These are phyloP conservation scores for Murraya koenigii DNA, from an alignment of 345 rosid genomes.

Conservation along the genomic window DNA sequence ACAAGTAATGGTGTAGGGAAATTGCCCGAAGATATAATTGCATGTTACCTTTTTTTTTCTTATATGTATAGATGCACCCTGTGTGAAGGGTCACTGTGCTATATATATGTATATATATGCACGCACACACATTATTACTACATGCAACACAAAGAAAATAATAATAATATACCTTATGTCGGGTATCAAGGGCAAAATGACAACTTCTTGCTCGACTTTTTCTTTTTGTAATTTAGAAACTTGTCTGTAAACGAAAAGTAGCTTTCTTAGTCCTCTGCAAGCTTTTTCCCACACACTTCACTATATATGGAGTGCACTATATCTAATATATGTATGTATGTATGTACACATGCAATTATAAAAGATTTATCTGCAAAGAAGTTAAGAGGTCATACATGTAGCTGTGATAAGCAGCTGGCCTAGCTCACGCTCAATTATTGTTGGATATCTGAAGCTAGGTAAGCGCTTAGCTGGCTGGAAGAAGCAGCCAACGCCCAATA, in stretches of 20 bases:
- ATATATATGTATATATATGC: background rate
- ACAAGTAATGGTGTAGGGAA: conserved; percentile 3
- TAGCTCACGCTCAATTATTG: background rate
- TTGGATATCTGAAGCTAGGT: too few species aligned
- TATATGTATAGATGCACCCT: background rate
- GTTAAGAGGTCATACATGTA: background rate
- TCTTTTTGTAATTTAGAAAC: conserved; percentile 18
- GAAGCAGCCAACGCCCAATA: conserved; percentile 6
- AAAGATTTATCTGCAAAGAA: background rate
- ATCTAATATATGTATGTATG: too few species aligned
- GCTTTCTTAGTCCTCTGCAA: background rate
- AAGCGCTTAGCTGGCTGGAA: background rate
- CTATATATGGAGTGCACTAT: background rate
- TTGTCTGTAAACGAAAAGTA: background rate
- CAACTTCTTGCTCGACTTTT: conserved; percentile 22
- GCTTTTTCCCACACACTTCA: conserved; percentile 2
- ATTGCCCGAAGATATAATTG: conserved; percentile 13
- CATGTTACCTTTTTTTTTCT: conserved; percentile 23
- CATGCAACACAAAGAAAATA: conserved; percentile 19
- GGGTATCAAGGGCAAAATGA: conserved; percentile 39
- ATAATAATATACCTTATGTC: conserved; percentile 26
- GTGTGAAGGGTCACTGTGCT: conserved; percentile 13
- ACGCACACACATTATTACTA: background rate
- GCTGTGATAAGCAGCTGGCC: background rate
- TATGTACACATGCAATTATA: too few species aligned